Conservation (phyloP, 169 alveolate genomes). For the Plasmodium falciparum region DNA sequence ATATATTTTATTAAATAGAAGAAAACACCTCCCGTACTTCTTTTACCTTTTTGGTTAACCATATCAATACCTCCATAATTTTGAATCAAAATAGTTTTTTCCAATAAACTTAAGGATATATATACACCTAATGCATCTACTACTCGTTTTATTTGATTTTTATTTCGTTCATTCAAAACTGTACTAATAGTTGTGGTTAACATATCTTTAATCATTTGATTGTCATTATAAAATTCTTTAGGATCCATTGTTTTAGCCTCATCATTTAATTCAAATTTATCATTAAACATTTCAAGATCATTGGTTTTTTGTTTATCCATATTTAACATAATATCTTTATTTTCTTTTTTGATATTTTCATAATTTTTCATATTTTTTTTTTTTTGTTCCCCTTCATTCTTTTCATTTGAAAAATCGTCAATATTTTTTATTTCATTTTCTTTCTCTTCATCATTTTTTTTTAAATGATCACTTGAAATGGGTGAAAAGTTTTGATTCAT, state of each 20-base stretch:
- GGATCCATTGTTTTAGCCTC: conserved; percentile 61
- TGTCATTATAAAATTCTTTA: conserved; percentile 69
- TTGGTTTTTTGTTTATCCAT: not conserved
- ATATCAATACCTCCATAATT: conserved; percentile 90
- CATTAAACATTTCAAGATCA: not conserved
- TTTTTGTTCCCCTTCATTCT: not conserved
- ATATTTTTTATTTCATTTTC: not conserved
- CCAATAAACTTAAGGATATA: conserved; percentile 84
- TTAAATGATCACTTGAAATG: conserved; percentile 2
- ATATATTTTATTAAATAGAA: conserved; percentile 88
- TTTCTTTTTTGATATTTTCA: not conserved
- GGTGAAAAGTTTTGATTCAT: conserved; percentile 34
- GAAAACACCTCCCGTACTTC: conserved; percentile 92
- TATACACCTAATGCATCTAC: conserved; percentile 87
- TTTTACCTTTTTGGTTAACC: conserved; percentile 88
- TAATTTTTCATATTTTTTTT: not conserved
- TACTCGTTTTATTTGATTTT: conserved; percentile 85
- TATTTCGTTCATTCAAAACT: conserved; percentile 87
- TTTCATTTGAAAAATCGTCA: not conserved
- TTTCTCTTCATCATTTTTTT: conserved; percentile 18
- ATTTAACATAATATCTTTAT: not conserved
- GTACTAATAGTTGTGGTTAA: conserved; percentile 88
- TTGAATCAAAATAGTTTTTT: conserved; percentile 86
- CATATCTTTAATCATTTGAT: conserved; percentile 80
- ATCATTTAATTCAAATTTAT: conserved; percentile 20